Conservation (phyloP, 1,284 basidiomycete species). For the Cutaneotrichosporon mucoides region DNA sequence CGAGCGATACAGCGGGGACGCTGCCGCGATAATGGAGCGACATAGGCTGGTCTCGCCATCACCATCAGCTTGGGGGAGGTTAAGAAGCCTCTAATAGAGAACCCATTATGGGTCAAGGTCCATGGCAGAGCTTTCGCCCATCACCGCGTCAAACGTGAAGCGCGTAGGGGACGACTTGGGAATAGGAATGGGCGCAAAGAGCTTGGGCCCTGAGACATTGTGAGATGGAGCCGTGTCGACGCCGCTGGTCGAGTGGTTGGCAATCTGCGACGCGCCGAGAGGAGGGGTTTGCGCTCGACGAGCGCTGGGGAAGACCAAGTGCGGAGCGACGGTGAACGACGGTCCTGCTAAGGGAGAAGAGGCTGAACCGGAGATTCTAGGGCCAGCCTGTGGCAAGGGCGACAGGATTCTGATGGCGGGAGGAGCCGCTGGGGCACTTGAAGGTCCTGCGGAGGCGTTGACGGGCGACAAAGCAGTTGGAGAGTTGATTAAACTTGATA, state of each 20-base stretch:
- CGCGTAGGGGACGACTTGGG: background rate
- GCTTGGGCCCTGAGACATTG: background rate
- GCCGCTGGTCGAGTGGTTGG: background rate
- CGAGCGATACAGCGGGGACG: too few relatives aligned
- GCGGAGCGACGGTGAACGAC: background rate
- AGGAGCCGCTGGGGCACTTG: too few relatives aligned
- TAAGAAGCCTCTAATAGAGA: too few relatives aligned
- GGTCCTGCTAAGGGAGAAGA: background rate
- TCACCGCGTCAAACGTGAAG: background rate
- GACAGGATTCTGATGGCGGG: background rate
- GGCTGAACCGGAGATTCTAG: background rate
- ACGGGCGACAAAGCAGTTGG: background rate
- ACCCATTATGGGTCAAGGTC: background rate
- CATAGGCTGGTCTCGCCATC: too few relatives aligned
- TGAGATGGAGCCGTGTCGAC: background rate
- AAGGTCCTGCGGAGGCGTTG: background rate
- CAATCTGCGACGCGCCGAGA: background rate
- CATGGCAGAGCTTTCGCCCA: background rate
- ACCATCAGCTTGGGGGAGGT: too few relatives aligned
- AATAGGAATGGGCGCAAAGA: background rate
- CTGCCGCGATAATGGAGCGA: too few relatives aligned
- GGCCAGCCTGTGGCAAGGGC: background rate
- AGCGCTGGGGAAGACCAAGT: background rate
- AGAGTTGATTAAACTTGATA: slow-evolving; percentile 6
- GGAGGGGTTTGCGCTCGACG: background rate